A percentile compares a stretch with the other conserved stretches of the same genome.
These are phyloP conservation scores for Ensete ventricosum DNA, from an alignment of 176 grass and related monocot genomes.

Conservation along the genomic window DNA sequence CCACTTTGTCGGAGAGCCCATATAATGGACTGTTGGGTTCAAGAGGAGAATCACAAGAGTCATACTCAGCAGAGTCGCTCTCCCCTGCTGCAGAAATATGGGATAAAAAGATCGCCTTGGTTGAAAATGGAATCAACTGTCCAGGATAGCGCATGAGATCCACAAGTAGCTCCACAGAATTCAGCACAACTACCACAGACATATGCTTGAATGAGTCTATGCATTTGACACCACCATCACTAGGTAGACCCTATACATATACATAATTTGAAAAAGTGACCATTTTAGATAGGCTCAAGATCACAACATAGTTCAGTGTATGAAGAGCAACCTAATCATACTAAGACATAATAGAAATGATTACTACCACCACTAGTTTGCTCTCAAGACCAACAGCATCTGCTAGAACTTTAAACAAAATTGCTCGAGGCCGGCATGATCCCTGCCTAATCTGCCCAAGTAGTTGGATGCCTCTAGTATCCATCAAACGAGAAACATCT, in stretches of 20 bases:
- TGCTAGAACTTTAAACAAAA: constrained; percentile 95
- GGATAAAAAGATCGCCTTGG: constrained; percentile 62
- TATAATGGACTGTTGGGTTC: constrained; percentile 90
- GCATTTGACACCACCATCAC: constrained; percentile 70
- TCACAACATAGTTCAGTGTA: neutral
- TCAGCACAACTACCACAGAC: constrained; percentile 64
- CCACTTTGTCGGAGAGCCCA: constrained; percentile 26
- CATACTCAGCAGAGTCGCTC: constrained; percentile 83
- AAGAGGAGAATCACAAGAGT: constrained; percentile 96
- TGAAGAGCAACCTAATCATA: constrained; percentile 1
- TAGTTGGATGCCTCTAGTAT: constrained; percentile 73
- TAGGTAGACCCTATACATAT: constrained; percentile 54
- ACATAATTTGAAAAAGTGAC: constrained; percentile 9
- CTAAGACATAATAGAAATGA: neutral
- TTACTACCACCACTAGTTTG: constrained; percentile 79
- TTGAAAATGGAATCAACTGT: constrained; percentile 83
- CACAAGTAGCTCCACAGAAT: constrained; percentile 66
- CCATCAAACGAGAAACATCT: constrained; percentile 70
- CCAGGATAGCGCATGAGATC: constrained; percentile 97
- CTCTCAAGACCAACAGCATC: constrained; percentile 80
- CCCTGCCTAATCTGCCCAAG: constrained; percentile 96
- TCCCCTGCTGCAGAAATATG: constrained; percentile 88
- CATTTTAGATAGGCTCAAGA: neutral
- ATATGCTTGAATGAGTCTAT: constrained; percentile 82
- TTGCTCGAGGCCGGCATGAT: constrained; percentile 80